phyloP scores from a whole-genome alignment of 768 basidiomycete species.

The Lentinula raphanica region DNA sequence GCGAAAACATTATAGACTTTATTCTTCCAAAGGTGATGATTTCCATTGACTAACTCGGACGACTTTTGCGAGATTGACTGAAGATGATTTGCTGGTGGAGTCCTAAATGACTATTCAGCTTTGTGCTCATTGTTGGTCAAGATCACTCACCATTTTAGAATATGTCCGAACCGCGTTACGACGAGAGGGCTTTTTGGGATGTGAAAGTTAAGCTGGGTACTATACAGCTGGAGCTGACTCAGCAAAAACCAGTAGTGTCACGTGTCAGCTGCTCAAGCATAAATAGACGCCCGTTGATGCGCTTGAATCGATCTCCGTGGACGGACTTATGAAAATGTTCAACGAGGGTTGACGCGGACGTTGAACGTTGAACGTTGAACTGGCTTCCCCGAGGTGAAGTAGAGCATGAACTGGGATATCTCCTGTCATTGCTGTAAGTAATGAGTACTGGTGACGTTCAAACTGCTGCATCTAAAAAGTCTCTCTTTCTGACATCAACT shows the following conservation, averaged over 20 bases:
- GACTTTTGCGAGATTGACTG: conserved; percentile 97
- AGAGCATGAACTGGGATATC: no score
- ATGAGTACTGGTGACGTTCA: no score
- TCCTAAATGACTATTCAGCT: conserved; percentile 41
- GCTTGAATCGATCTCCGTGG: neutral
- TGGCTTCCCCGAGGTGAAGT: no score
- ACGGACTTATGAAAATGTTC: no score
- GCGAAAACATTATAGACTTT: conserved; percentile 6
- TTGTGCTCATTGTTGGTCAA: neutral
- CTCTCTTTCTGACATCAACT: no score
- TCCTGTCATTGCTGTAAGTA: no score
- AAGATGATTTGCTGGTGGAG: conserved; percentile 82
- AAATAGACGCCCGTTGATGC: no score
- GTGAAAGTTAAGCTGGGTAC: neutral
- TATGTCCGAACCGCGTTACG: neutral
- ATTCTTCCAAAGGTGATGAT: neutral
- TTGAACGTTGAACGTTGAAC: no score
- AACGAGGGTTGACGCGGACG: no score
- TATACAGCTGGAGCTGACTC: neutral
- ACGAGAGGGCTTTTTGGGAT: neutral
- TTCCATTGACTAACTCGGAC: conserved; percentile 67
- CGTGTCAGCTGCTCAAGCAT: no score
- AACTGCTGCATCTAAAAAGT: no score
- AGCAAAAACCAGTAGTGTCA: no score
- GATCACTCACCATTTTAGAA: conserved; percentile 1